Percentiles rank a stretch among this genome's conserved stretches.
These are phyloP conservation scores for Canariomyces notabilis DNA, from an alignment of 2,329 filamentous ascomycete species.

Conservation along the genomic window DNA sequence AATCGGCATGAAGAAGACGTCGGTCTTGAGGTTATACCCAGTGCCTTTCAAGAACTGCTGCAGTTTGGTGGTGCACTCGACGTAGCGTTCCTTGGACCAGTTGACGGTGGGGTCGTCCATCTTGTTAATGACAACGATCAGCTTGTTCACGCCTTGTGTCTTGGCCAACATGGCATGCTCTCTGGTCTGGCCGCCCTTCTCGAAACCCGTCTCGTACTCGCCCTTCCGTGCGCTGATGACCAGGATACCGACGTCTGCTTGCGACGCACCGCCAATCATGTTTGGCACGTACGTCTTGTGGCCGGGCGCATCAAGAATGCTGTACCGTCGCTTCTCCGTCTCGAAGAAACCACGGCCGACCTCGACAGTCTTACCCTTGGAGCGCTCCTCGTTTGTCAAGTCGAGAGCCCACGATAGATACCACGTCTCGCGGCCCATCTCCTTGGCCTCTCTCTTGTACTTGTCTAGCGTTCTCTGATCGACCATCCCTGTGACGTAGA, in stretches of 20 bases:
- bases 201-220: constrained; percentile 98
- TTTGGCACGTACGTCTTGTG: constrained; percentile 98
- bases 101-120: constrained; percentile 98
- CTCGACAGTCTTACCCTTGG: constrained; percentile 97
- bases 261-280: constrained; percentile 95
- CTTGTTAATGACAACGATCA: constrained; percentile 95
- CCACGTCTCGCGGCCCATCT: constrained; percentile 94
- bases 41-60: constrained; percentile 82
- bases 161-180: constrained; percentile 98
- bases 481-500: constrained; percentile 97
- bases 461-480: constrained; percentile 98
- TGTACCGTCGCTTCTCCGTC: constrained; percentile 93
- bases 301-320: constrained; percentile 91
- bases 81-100: constrained; percentile 89
- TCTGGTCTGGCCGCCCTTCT: constrained; percentile 90
- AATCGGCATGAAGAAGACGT: constrained; percentile 93
- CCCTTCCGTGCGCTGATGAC: constrained; percentile 96
- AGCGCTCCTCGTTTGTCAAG: constrained; percentile 90
- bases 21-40: constrained; percentile 89
- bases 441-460: constrained; percentile 95
- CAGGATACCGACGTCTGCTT: constrained; percentile 89
- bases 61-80: constrained; percentile 89
- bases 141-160: constrained; percentile 96
- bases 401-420: constrained; percentile 98
- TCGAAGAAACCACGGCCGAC: constrained; percentile 95